phyloP scores from a whole-genome alignment of 2,329 filamentous ascomycete genomes.

The Sclerotinia trifoliorum region DNA sequence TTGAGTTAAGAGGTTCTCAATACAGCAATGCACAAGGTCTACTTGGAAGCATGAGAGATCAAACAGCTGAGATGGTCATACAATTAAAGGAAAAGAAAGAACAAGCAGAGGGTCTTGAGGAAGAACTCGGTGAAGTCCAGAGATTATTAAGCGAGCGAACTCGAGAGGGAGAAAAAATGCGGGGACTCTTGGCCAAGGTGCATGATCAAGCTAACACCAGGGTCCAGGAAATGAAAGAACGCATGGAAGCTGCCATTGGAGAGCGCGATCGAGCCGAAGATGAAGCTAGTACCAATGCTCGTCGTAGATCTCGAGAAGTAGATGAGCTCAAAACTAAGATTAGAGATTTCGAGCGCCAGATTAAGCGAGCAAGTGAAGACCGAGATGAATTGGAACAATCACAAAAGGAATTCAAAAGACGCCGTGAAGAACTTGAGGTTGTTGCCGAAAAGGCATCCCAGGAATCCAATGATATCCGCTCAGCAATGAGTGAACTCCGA shows the following conservation, averaged over 20 bases:
- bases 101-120: slow-evolving; percentile 81
- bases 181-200: slow-evolving; percentile 79
- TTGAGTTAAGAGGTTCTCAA: slow-evolving; percentile 79
- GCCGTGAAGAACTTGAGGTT: slow-evolving; percentile 73
- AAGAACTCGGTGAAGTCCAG: slow-evolving; percentile 87
- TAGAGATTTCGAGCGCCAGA: slow-evolving; percentile 76
- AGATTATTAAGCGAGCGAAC: slow-evolving; percentile 83
- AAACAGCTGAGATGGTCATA: slow-evolving; percentile 80
- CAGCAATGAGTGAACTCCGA: slow-evolving; percentile 74
- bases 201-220: slow-evolving; percentile 79
- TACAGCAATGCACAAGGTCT: slow-evolving; percentile 82
- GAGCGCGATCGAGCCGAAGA: slow-evolving; percentile 92
- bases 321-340: slow-evolving; percentile 81
- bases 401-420: slow-evolving; percentile 71
- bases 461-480: slow-evolving; percentile 73
- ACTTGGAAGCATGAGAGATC: slow-evolving; percentile 89
- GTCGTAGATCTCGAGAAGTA: slow-evolving; percentile 75
- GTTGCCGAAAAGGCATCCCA: slow-evolving; percentile 65
- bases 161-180: slow-evolving; percentile 92
- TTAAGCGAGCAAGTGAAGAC: slow-evolving; percentile 69
- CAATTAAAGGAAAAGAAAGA: slow-evolving; percentile 88
- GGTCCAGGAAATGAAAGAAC: slow-evolving; percentile 82
- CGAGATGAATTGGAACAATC: slow-evolving; percentile 73
- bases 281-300: slow-evolving; percentile 74
- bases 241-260: slow-evolving; percentile 87